Conservation (phyloP, 306 rosid species). For the Prunus campanulata region DNA sequence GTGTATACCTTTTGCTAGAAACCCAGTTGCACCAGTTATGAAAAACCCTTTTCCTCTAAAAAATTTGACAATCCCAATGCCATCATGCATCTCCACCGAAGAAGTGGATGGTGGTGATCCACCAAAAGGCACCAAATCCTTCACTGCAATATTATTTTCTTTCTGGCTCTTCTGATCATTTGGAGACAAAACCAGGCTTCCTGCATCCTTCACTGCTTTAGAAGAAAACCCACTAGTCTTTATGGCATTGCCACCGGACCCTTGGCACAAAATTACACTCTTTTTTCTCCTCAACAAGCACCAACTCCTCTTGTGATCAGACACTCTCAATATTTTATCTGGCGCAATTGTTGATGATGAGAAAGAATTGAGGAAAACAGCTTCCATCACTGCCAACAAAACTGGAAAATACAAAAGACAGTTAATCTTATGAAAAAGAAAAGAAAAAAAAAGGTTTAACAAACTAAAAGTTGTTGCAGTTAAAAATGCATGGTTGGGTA, state of each 20-base stretch:
- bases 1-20: constrained; percentile 78
- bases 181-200: constrained; percentile 60
- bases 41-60: constrained; percentile 74
- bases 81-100: constrained; percentile 57
- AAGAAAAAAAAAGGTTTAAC: constrained; percentile 1
- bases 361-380: constrained; percentile 49
- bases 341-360: constrained; percentile 30
- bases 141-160: constrained; percentile 42
- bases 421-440: constrained; percentile 7
- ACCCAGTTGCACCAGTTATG: constrained; percentile 88
- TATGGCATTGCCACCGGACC: constrained; percentile 45
- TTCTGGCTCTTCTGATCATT: constrained; percentile 41
- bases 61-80: constrained; percentile 78
- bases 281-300: constrained; percentile 38
- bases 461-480: constrained; percentile 29
- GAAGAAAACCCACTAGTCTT: constrained; percentile 50
- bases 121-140: constrained; percentile 64
- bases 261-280: constrained; percentile 49
- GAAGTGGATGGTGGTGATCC: constrained; percentile 33
- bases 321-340: constrained; percentile 23
- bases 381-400: constrained; percentile 52
- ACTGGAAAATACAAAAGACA: background rate
- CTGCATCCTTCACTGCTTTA: constrained; percentile 51
- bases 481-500: constrained; percentile 42
- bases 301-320: constrained; percentile 26